Percentiles rank a stretch among this genome's conserved stretches.
Conservation (phyloP, 108 stramenopile species). For the Stephanodiscus minutulus region DNA sequence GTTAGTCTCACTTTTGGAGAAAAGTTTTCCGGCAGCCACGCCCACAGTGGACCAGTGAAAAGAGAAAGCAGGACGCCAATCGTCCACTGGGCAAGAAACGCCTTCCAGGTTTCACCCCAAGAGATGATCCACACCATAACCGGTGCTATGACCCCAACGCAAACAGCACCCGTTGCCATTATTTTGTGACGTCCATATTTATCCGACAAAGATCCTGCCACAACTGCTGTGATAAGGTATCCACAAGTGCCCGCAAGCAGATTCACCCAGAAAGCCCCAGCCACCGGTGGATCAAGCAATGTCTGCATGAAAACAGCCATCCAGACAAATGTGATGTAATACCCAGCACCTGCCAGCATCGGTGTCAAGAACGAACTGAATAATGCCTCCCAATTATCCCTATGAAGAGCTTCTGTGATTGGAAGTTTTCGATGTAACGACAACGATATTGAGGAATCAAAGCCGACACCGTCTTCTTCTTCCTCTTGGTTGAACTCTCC, state of each 20-base stretch:
- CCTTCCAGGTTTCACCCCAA: conserved; percentile 33
- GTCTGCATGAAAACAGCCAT: conserved; percentile 69
- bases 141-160: conserved; percentile 47
- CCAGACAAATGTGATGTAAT: conserved; percentile 69
- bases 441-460: neutral
- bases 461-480: neutral
- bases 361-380: conserved; percentile 53
- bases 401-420: conserved; percentile 50
- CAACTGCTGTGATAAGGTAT: conserved; percentile 43
- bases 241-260: conserved; percentile 44
- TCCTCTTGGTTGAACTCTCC: conserved; percentile 36
- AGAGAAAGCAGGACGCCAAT: conserved; percentile 61
- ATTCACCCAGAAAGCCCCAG: conserved; percentile 72
- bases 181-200: conserved; percentile 48
- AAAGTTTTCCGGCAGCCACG: conserved; percentile 71
- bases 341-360: conserved; percentile 63
- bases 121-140: conserved; percentile 54
- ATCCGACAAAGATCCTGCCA: conserved; percentile 62
- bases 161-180: conserved; percentile 55
- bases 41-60: conserved; percentile 61
- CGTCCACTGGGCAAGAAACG: conserved; percentile 56
- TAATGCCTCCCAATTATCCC: conserved; percentile 54
- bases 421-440: conserved; percentile 41
- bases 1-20: conserved; percentile 63
- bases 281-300: conserved; percentile 60